Base-by-base conservation (phyloP, 768 basidiomycete genomes). In the Lactarius deliciosus region DNA sequence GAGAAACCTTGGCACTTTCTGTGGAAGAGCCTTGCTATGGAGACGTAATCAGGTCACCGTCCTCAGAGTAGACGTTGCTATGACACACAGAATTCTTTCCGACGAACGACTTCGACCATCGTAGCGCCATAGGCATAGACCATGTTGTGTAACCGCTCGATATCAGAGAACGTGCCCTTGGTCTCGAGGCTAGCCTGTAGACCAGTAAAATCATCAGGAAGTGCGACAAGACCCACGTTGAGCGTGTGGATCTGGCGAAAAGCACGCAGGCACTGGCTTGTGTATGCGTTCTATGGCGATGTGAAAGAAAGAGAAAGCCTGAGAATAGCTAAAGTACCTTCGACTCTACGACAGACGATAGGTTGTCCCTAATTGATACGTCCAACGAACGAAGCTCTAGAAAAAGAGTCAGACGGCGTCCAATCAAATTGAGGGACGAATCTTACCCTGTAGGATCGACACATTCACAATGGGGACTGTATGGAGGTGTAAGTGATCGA, bases 121-220 rank as follows among this genome's bases (percentile, higher is more conserved):
- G 94, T 94, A 2, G 92, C 90, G 0, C 92, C 90, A 75, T 98
- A 98, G 0, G 92, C 92, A 73, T 94, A 94, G 1, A 96, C 76
- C 87, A 98, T 91, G 62, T 84, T 87, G 74, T 96, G 94, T 53
- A 98, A 78, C 20, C 96, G 82, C 57, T 90, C 85, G 13, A 98
- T 89, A 75, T 98, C 94, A n/a, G 89, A 82, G 73, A 98, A 97
- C 65, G 88, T 89, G 34, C 86, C 91, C 72, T 79, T 91, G 82
- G 62, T 80, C 76, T 88, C 81, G 69, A 95, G 85, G 72, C 85
- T 87, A 0, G 82, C 74, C 73, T 95, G 91, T 1, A 98, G 79
- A 2, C 78, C 75, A 0, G 82, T 79, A 36, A 98, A 77, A 0
- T 81, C 78, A 1, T 82, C 77, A 5, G 93, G 91, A 2, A 96